phyloP scores from a whole-genome alignment of 129 eudicot genomes.

The Erigeron canadensis region DNA sequence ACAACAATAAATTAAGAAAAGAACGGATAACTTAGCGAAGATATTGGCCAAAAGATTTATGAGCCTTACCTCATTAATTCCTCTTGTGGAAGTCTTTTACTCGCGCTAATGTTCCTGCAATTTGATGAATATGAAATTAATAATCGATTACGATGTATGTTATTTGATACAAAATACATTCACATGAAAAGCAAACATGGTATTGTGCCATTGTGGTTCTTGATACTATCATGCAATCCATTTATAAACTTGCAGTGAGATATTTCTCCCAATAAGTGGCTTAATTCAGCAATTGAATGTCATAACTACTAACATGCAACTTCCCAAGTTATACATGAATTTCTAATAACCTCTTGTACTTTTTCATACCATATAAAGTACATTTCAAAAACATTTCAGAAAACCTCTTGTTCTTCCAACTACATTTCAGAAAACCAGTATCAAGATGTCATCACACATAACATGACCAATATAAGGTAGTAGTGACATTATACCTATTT shows the following conservation, averaged over 20 bases:
- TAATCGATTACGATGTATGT: not conserved
- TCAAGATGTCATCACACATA: too few relatives aligned
- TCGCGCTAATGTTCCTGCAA: slow-evolving; percentile 48
- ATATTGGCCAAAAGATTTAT: not conserved
- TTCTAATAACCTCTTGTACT: not conserved
- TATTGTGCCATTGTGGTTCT: too few relatives aligned
- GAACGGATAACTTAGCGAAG: not conserved
- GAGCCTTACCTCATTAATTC: slow-evolving; percentile 76
- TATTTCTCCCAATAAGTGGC: not conserved
- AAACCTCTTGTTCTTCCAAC: too few relatives aligned
- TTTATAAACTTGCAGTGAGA: not conserved
- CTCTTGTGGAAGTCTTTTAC: slow-evolving; percentile 46
- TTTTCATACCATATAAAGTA: not conserved
- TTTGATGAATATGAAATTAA: slow-evolving; percentile 13
- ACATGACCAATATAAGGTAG: too few relatives aligned
- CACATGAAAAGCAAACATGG: not conserved
- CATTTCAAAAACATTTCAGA: too few relatives aligned
- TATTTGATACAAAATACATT: not conserved
- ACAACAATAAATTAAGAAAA: not conserved
- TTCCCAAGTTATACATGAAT: not conserved
- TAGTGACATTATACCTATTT: too few relatives aligned
- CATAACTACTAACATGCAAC: not conserved
- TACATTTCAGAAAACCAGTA: too few relatives aligned
- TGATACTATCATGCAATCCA: not conserved
- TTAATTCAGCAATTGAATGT: not conserved